Conservation (phyloP, 2,329 filamentous ascomycete species). For the Claviceps citrina region DNA sequence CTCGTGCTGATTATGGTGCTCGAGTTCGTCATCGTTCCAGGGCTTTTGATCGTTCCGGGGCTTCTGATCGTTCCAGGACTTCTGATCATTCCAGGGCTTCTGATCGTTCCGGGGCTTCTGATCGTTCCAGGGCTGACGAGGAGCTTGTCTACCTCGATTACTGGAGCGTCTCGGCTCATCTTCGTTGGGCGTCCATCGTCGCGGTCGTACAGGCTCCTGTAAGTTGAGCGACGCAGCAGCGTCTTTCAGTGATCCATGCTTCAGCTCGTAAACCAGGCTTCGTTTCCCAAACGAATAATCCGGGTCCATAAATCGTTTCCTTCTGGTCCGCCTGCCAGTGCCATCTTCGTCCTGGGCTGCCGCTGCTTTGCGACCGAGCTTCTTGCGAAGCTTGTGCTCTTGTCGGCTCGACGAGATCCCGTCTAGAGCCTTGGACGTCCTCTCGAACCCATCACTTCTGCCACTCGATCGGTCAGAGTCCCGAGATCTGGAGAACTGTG, state of each 20-base stretch:
- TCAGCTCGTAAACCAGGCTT: slow-evolving; percentile 40
- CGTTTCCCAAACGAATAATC: slow-evolving; percentile 34
- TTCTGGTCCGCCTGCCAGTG: slow-evolving; percentile 27
- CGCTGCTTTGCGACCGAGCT: slow-evolving; percentile 28
- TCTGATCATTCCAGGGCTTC: background rate
- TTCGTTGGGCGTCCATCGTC: background rate
- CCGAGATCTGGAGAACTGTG: slow-evolving; percentile 6
- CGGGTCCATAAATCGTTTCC: slow-evolving; percentile 37
- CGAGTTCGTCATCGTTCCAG: background rate
- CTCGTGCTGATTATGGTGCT: no score
- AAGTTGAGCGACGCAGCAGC: slow-evolving; percentile 12
- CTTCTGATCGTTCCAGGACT: background rate
- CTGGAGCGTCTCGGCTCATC: background rate
- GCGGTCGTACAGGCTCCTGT: slow-evolving; percentile 13
- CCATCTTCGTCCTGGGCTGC: slow-evolving; percentile 19
- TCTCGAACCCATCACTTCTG: slow-evolving; percentile 3
- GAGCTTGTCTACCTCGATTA: background rate
- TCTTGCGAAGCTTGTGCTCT: slow-evolving; percentile 34
- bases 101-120: background rate
- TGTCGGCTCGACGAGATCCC: slow-evolving; percentile 17
- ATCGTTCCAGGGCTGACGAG: background rate
- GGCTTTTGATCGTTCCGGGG: background rate
- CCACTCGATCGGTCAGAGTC: slow-evolving; percentile 6
- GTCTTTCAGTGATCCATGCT: slow-evolving; percentile 25
- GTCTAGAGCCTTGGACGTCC: slow-evolving; percentile 15